These are phyloP conservation scores for Nigrospora oryzae DNA, from an alignment of 2,329 filamentous ascomycete species.

Conservation along the genomic window DNA sequence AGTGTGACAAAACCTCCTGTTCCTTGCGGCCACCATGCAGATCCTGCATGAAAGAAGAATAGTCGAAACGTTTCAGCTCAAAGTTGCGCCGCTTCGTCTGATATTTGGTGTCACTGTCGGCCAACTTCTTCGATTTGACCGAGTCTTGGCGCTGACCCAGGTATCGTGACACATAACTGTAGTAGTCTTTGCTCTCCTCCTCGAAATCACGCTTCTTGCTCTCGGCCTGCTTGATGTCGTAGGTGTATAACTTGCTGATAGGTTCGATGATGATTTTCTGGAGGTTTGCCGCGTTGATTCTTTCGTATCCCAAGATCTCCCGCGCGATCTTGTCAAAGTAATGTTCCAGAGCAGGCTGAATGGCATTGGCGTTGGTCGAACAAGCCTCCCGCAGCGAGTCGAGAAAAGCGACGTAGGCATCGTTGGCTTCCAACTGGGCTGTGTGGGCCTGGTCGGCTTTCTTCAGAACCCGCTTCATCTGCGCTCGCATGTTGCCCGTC, in stretches of 20 bases:
- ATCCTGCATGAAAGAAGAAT: slow-evolving; percentile 98
- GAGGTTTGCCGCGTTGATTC: slow-evolving; percentile 72
- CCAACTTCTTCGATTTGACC: slow-evolving; percentile 93
- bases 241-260: slow-evolving; percentile 79
- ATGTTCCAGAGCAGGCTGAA: slow-evolving; percentile 94
- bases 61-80: slow-evolving; percentile 95
- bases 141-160: slow-evolving; percentile 95
- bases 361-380: slow-evolving; percentile 85
- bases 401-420: slow-evolving; percentile 74
- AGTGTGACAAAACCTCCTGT: slow-evolving; percentile 87
- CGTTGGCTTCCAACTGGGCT: slow-evolving; percentile 77
- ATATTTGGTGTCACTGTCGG: slow-evolving; percentile 92
- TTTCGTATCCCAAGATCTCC: slow-evolving; percentile 82
- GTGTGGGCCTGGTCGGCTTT: slow-evolving; percentile 82
- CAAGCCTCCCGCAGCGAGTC: slow-evolving; percentile 82
- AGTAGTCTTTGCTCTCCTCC: slow-evolving; percentile 97
- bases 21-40: slow-evolving; percentile 98
- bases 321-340: slow-evolving; percentile 96
- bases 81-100: slow-evolving; percentile 90
- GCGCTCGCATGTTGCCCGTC: slow-evolving; percentile 84
- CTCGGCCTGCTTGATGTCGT: slow-evolving; percentile 97
- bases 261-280: slow-evolving; percentile 95
- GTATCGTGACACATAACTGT: slow-evolving; percentile 89
- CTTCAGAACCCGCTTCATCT: slow-evolving; percentile 94
- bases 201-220: slow-evolving; percentile 96